These are phyloP conservation scores for Maudiozyma bulderi DNA, from an alignment of 805 yeast genomes.

Conservation along the genomic window DNA sequence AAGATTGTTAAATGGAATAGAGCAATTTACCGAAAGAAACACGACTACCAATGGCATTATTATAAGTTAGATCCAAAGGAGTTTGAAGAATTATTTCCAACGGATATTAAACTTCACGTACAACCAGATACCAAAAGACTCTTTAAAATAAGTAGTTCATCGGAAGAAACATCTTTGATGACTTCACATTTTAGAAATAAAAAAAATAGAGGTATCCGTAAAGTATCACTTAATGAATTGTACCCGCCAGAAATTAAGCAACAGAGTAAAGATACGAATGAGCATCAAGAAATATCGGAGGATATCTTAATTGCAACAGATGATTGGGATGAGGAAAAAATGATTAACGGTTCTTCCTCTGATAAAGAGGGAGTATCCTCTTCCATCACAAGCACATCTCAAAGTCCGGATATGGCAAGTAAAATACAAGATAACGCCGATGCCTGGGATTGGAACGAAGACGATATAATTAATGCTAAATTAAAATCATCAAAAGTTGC, in stretches of 20 bases:
- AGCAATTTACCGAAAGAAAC: constrained; percentile 41
- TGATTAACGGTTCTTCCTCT: constrained; percentile 38
- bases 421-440: constrained; percentile 21
- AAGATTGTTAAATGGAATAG: constrained; percentile 46
- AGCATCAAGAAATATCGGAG: constrained; percentile 31
- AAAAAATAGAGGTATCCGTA: constrained; percentile 14
- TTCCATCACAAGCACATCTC: no score
- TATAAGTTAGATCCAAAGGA: background rate
- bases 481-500: constrained; percentile 24
- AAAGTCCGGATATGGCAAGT: background rate
- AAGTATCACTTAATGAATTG: constrained; percentile 17
- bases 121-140: constrained; percentile 43
- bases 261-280: constrained; percentile 11
- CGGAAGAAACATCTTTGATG: background rate
- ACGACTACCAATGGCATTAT: constrained; percentile 38
- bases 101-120: constrained; percentile 42
- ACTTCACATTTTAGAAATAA: constrained; percentile 2
- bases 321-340: constrained; percentile 66
- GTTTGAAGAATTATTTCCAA: constrained; percentile 37
- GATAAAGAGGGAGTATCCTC: background rate
- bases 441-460: constrained; percentile 36
- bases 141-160: constrained; percentile 26
- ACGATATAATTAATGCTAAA: constrained; percentile 68
- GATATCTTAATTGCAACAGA: constrained; percentile 60
- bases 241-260: constrained; percentile 11